Evolutionary conservation across 176 grass and related monocot genomes (phyloP).

Genomic region (Aegilops tauschii): DNA sequence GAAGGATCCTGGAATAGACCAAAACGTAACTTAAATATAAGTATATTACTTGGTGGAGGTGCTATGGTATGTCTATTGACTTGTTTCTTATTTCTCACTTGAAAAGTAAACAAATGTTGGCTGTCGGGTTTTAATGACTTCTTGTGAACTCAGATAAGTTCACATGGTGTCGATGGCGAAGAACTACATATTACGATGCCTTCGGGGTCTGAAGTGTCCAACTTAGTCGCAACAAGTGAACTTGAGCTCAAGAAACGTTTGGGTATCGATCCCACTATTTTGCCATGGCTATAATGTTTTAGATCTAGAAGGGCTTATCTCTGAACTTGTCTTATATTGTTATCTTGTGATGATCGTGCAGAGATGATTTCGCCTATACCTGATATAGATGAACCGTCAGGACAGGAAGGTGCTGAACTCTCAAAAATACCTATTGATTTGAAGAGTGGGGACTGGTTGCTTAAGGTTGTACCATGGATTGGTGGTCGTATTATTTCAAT

Average conservation of each 20-base stretch:
- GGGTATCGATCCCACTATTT: slow-evolving; percentile 37
- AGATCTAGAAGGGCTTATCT: background rate
- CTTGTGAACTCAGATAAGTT: slow-evolving; percentile 55
- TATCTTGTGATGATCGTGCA: slow-evolving; percentile 36
- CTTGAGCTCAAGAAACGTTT: slow-evolving; percentile 53
- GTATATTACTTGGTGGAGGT: slow-evolving; percentile 81
- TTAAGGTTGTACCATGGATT: slow-evolving; percentile 94
- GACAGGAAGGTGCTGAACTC: slow-evolving; percentile 69
- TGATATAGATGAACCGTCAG: slow-evolving; percentile 46
- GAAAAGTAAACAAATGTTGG: background rate
- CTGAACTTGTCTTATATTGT: background rate
- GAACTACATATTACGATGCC: slow-evolving; percentile 68
- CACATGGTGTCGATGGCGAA: slow-evolving; percentile 69
- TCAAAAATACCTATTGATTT: slow-evolving; percentile 84
- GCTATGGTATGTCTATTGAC: slow-evolving; percentile 57
- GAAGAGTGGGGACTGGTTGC: slow-evolving; percentile 76
- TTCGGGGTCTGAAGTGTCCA: slow-evolving; percentile 54
- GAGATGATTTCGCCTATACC: slow-evolving; percentile 67
- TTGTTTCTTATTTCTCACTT: background rate
- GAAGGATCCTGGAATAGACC: slow-evolving; percentile 71
- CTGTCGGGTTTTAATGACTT: background rate
- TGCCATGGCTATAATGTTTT: background rate
- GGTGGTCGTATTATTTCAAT: slow-evolving; percentile 90
- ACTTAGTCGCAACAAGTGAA: slow-evolving; percentile 60
- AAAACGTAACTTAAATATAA: slow-evolving; percentile 57